Conservation (phyloP, 345 rosid species). For the Syzygium jambos region DNA sequence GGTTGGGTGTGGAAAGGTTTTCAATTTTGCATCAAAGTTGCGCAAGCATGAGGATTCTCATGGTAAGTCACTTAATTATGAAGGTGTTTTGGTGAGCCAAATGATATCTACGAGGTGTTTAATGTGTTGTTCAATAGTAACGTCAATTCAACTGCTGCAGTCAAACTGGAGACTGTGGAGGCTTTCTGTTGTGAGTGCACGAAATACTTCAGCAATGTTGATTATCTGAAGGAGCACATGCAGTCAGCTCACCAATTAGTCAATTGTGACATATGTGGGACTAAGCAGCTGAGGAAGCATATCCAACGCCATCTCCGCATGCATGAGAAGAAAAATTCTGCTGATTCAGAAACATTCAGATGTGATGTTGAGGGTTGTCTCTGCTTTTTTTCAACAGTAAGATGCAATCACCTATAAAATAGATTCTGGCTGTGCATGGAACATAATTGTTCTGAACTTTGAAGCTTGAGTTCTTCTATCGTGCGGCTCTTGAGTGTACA, state of each 20-base stretch:
- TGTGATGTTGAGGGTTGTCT: constrained; percentile 55
- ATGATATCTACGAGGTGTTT: neutral
- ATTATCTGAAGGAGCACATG: constrained; percentile 64
- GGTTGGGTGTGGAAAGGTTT: constrained; percentile 72
- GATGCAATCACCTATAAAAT: neutral
- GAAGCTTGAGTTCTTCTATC: neutral
- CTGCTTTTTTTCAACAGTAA: constrained; percentile 61
- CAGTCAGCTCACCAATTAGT: constrained; percentile 49
- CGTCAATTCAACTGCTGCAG: constrained; percentile 25
- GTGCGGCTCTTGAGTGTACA: neutral
- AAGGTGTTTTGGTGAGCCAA: neutral
- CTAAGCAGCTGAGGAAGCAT: constrained; percentile 61
- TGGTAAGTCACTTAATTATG: constrained; percentile 26
- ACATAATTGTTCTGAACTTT: neutral
- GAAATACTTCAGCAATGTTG: constrained; percentile 63
- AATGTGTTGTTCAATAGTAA: neutral
- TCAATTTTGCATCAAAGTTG: constrained; percentile 53
- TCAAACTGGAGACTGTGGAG: constrained; percentile 57
- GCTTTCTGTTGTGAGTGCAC: constrained; percentile 82
- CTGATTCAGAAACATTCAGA: constrained; percentile 26
- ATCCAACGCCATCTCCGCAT: constrained; percentile 60
- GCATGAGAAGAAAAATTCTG: constrained; percentile 33
- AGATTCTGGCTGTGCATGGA: neutral
- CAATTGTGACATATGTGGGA: constrained; percentile 56
- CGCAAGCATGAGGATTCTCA: constrained; percentile 64